Evolutionary conservation across 352 stramenopile species (phyloP), one percentile per base, ranked within the genome.

Genomic region (Phytopythium delawarense): DNA sequence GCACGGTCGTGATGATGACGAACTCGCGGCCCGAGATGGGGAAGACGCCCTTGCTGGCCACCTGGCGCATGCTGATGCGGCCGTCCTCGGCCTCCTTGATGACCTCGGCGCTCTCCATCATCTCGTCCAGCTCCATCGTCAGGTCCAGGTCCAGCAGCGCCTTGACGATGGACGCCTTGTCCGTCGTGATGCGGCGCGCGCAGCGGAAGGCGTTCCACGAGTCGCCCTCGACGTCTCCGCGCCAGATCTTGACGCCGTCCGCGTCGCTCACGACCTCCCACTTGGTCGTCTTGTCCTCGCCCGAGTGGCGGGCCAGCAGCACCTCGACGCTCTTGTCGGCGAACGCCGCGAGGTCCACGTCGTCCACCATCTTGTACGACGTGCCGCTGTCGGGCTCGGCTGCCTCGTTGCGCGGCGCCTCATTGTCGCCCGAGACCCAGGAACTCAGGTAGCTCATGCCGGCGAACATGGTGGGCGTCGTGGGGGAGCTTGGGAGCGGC

Each of bases 21-120:
- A 92, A 91, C 58, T 94, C 85, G 15, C 85, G 81, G 30, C 79
- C 81, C 18, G 83, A 78, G 48, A 91, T 83, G 6, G 83, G 85
- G 62, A 94, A 92, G 52, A 91, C 72, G 16, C 72, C 82, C 66
- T 94, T 94, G 78, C 76, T 91, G 12, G 75, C 81, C 35, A 91
- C 78, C 61, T 94, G 80, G 42, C 84, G 82, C 53, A 92, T 73
- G 37, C 74, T 84, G 35, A 91, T 54, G 60, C 71, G 73, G 53
- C 81, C 79, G 8, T 80, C 74, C n/a, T 82, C 71, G 52, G 78
- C 76, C 16, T 66, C 63, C 55, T 89, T 76, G 57, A 94, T 64
- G 23, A 85, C 84, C 30, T 74, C 65, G 21, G 88, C 56, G 20
- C 69, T 69, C 57, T 92, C 85, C 59, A 84, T 94, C 82, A 92